Conservation (phyloP, 495 filamentous ascomycete species). For the Hypoxylon trugodes region DNA sequence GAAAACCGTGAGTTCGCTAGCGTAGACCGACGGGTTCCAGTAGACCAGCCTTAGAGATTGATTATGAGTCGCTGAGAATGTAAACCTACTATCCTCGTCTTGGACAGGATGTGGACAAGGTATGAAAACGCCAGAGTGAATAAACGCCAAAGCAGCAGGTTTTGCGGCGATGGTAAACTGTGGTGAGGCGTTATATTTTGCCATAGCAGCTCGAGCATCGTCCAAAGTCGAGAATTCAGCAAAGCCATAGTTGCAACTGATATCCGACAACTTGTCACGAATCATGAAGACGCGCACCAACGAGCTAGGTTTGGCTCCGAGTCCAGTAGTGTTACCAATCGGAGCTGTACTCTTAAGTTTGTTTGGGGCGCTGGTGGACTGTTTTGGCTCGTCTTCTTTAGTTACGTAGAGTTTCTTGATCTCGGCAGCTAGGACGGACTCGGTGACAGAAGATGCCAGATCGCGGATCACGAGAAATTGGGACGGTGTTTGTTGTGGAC, state of each 20-base stretch:
- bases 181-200: constrained; percentile 75
- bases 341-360: constrained; percentile 78
- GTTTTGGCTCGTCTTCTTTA: constrained; percentile 58
- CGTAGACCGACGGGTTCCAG: constrained; percentile 84
- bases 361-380: constrained; percentile 52
- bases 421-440: constrained; percentile 80
- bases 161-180: constrained; percentile 88
- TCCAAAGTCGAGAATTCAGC: constrained; percentile 81
- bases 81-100: constrained; percentile 65
- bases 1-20: constrained; percentile 70
- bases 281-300: constrained; percentile 81
- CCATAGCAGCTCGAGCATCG: constrained; percentile 81
- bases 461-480: constrained; percentile 83
- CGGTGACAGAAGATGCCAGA: constrained; percentile 76
- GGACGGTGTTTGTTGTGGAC: constrained; percentile 75
- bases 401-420: constrained; percentile 76
- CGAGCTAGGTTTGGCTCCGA: constrained; percentile 80
- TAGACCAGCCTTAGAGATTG: constrained; percentile 75
- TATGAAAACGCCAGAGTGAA: constrained; percentile 89
- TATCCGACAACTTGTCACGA: constrained; percentile 74
- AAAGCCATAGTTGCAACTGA: constrained; percentile 89
- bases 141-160: constrained; percentile 76
- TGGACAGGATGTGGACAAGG: constrained; percentile 67
- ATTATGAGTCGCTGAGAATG: constrained; percentile 78
- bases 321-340: constrained; percentile 69